Evolutionary conservation across 768 basidiomycete species (phyloP), one percentile per base, ranked within the genome.

Genomic region (Lanmaoa pseudosensibilis): DNA sequence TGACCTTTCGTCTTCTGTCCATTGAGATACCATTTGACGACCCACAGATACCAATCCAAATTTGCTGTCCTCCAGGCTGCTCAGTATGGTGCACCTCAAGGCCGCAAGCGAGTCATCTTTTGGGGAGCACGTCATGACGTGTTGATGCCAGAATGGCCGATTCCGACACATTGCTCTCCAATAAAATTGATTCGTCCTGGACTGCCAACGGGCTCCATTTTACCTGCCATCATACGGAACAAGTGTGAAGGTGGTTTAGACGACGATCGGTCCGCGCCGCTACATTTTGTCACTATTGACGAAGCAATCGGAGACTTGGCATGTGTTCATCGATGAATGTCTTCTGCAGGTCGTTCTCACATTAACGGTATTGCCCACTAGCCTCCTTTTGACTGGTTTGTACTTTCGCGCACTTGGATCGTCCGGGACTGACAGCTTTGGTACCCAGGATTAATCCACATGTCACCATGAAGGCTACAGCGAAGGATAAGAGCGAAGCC

Each of bases 301-400:
- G 86, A 87, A 62, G 87, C 89, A 4, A 84, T 88, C 50, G 73
- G 77, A 15, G 90, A 92, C 65, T 62, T 92, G 73, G 88, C 86
- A 70, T 50, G 86, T 75, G 12, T 30, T 46, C 39, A 27, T 57
- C 54, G 36, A 46, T 46, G 33, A 38, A 52, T 55, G 33, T 58
- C 45, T 56, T 55, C 40, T 38, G 44, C 45, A 44, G 36, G 38
- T 52, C 39, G 23, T 57, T 47, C 45, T 63, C 23, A 56, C 23
- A 19, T 34, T 49, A 33, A 45, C 27, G 37, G 2, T 50, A 25
- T 58, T 48, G 30, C 46, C n/a, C 34, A 41, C 39, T 51, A 89
- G 85, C 84, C 84, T 32, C 74, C 71, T 2, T 92, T 88, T 71
- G 87, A 92, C 54, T 92, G 90, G 90, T 83, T 55, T 51, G 52